Conservation (phyloP, 2,329 filamentous ascomycete species). For the Coniochaeta prunicola region DNA sequence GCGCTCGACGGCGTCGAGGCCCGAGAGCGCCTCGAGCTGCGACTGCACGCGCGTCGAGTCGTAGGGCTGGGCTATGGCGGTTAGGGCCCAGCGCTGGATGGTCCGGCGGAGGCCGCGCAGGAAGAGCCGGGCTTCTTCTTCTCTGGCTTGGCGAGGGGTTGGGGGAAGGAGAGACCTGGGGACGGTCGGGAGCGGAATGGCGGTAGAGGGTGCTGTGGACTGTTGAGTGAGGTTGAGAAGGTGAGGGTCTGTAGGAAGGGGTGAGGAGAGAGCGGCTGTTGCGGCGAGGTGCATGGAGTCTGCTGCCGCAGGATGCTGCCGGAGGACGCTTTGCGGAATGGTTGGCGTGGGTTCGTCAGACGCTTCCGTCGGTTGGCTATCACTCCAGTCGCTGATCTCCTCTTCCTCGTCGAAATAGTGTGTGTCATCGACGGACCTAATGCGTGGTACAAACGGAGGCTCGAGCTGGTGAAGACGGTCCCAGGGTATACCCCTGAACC, state of each 20-base stretch:
- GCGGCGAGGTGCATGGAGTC: background rate
- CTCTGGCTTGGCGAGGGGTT: background rate
- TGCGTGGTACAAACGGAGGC: slow-evolving; percentile 75
- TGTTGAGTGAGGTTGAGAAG: background rate
- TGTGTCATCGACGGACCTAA: slow-evolving; percentile 63
- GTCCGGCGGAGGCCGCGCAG: slow-evolving; percentile 30
- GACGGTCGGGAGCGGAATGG: background rate
- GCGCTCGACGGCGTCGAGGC: slow-evolving; percentile 27
- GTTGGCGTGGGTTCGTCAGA: background rate
- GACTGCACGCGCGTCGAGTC: slow-evolving; percentile 40
- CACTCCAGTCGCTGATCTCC: slow-evolving; percentile 58
- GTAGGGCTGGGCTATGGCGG: slow-evolving; percentile 39
- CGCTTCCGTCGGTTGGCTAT: slow-evolving; percentile 30
- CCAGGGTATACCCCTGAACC: slow-evolving; percentile 79
- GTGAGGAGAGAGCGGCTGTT: background rate
- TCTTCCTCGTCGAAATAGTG: slow-evolving; percentile 87
- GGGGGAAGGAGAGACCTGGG: background rate
- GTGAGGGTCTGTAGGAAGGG: background rate
- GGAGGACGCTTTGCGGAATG: background rate
- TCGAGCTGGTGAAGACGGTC: slow-evolving; percentile 59
- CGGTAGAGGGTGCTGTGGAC: background rate
- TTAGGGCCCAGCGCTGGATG: slow-evolving; percentile 35
- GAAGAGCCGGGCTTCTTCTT: slow-evolving; percentile 5
- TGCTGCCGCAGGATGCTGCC: background rate
- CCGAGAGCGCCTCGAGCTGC: slow-evolving; percentile 33